Base-by-base conservation (phyloP, 805 yeast species). In the Lipomyces sp. region DNA sequence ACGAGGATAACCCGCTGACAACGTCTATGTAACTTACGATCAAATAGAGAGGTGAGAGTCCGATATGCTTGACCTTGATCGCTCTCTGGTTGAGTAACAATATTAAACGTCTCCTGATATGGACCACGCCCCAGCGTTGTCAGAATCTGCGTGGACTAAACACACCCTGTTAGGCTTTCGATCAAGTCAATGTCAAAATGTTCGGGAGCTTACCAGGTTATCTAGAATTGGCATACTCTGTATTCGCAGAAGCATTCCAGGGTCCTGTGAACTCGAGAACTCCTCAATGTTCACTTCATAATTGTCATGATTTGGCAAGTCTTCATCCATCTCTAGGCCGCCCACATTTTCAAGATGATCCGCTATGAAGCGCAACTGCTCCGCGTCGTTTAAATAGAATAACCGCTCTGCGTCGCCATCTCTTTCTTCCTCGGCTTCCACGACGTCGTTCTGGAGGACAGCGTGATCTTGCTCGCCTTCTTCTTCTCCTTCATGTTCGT, bases 21-120 rank as follows among this genome's bases (percentile, higher is more conserved):
- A n/a, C n/a, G n/a, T n/a, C n/a, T n/a, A n/a, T n/a, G n/a, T 7
- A 26, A 39, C 55, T 14, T 38, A 51, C 55, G 85, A 63, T 84
- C 91, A 61, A 89, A 87, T 21, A 88, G 67, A 37, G 83, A 82
- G n/a, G 84, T 76, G 55, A 88, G 69, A 53, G 83, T 82, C 43
- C 81, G 76, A 63, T 80, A 87, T 0, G 75, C 68, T 66, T 75
- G 64, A 73, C 82, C 60, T 76, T 63, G 83, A 39, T 83, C 86
- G 47, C 80, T 79, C 4, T 86, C 80, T 19, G 80, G 78, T 58
- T 78, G 70, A 34, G 88, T 77, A 1, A 86, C 86, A 33, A 85
- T 71, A 39, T 81, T 82, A 59, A 86, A 73, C 7, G 86, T 79
- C 43, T 84, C 86, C 61, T 86, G 87, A 62, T 84, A 84, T 2